phyloP scores from a whole-genome alignment of 495 filamentous ascomycete genomes.

The Trichocladium uniseriatum region DNA sequence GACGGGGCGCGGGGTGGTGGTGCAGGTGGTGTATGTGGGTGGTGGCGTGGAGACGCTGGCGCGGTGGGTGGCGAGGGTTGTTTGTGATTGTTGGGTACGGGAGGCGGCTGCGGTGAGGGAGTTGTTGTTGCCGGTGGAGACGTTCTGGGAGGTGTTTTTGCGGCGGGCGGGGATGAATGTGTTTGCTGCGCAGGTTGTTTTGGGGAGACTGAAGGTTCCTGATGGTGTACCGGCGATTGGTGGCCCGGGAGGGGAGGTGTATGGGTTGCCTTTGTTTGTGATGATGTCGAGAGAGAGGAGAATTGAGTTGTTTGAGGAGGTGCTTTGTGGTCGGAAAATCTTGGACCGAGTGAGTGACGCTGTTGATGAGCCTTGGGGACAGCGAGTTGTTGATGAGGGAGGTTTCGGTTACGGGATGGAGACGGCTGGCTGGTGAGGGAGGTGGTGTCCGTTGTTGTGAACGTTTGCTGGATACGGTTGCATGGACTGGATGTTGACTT shows the following conservation, averaged over 20 bases:
- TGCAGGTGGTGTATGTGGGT: slow-evolving; percentile 44
- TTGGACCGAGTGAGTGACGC: slow-evolving; percentile 39
- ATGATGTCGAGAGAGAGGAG: slow-evolving; percentile 45
- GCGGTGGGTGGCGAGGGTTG: slow-evolving; percentile 46
- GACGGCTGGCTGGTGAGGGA: not conserved
- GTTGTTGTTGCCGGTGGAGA: slow-evolving; percentile 40
- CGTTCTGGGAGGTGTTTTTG: slow-evolving; percentile 66
- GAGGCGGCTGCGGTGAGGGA: slow-evolving; percentile 17
- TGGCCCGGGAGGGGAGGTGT: slow-evolving; percentile 10
- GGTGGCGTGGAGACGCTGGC: slow-evolving; percentile 50
- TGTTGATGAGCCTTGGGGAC: slow-evolving; percentile 30
- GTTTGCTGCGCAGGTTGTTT: slow-evolving; percentile 65
- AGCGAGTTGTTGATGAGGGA: not conserved
- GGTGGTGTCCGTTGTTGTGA: no score
- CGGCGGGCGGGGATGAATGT: slow-evolving; percentile 68
- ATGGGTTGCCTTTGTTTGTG: slow-evolving; percentile 50
- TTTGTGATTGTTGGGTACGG: slow-evolving; percentile 31
- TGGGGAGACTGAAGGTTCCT: slow-evolving; percentile 42
- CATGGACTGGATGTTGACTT: not conserved
- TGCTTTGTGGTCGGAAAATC: slow-evolving; percentile 46
- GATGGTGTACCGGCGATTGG: slow-evolving; percentile 15
- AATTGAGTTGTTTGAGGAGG: slow-evolving; percentile 30
- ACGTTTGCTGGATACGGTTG: slow-evolving; percentile 1
- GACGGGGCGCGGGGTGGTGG: slow-evolving; percentile 17
- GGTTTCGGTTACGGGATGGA: not conserved